phyloP scores from a whole-genome alignment of 192 early-diverging fungal genomes.

The Jimgerdemannia lactiflua region DNA sequence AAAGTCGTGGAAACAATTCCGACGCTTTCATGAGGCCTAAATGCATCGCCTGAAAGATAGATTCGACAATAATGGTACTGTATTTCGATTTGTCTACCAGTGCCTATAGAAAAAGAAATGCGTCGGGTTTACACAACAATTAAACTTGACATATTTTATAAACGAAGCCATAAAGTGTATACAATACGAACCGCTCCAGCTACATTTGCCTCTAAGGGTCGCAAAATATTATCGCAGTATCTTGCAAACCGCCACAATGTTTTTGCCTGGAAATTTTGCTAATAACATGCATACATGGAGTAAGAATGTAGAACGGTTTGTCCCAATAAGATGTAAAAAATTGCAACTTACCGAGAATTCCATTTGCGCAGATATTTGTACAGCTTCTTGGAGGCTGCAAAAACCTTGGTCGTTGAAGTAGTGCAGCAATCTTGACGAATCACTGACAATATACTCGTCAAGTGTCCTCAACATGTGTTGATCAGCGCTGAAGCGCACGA shows the following conservation, averaged over 20 bases:
- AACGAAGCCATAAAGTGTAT: neutral
- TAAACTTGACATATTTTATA: neutral
- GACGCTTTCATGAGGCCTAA: conserved; percentile 47
- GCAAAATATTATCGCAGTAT: conserved; percentile 53
- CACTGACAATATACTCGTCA: neutral
- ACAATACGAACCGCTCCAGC: neutral
- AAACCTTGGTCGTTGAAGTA: conserved; percentile 10
- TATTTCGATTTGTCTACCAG: conserved; percentile 17
- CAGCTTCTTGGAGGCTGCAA: conserved; percentile 12
- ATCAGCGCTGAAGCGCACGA: neutral
- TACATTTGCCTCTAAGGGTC: conserved; percentile 23
- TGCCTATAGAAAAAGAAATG: conserved; percentile 6
- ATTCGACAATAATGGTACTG: conserved; percentile 33
- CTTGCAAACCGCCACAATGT: conserved; percentile 30
- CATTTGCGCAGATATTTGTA: conserved; percentile 6
- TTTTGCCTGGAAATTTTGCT: conserved; percentile 18
- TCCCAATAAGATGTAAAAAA: neutral
- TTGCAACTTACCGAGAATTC: neutral
- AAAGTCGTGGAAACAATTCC: conserved; percentile 65
- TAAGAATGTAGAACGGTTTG: too few relatives aligned
- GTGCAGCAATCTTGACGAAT: neutral
- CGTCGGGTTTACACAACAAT: neutral
- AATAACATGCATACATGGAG: conserved; percentile 1
- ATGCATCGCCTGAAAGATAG: conserved; percentile 53
- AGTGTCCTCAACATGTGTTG: neutral